Percentiles rank a stretch among this genome's conserved stretches.
Conservation (phyloP, 352 stramenopile species). For the Phytopythium kandeliae region DNA sequence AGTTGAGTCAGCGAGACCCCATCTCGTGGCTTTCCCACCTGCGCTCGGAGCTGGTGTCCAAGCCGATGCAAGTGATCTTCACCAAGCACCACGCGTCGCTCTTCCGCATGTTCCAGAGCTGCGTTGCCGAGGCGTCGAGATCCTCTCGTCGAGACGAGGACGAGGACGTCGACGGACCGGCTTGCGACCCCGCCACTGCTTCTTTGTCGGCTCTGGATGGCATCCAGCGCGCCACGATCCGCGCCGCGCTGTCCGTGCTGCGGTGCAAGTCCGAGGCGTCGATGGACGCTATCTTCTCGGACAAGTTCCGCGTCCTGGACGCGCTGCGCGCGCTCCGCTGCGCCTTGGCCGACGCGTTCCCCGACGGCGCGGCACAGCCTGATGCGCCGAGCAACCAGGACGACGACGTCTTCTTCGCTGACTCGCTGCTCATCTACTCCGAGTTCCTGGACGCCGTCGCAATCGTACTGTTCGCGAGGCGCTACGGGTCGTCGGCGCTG, state of each 20-base stretch:
- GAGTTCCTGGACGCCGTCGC: conserved; percentile 55
- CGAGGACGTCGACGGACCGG: neutral
- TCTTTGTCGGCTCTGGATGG: neutral
- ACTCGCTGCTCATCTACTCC: conserved; percentile 42
- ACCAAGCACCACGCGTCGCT: conserved; percentile 32
- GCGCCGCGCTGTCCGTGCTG: conserved; percentile 23
- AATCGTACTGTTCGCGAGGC: conserved; percentile 39
- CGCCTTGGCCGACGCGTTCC: conserved; percentile 12
- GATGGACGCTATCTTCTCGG: conserved; percentile 14
- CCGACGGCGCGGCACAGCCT: conserved; percentile 3
- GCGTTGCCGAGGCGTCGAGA: conserved; percentile 1
- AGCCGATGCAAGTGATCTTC: conserved; percentile 33
- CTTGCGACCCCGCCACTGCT: conserved; percentile 2
- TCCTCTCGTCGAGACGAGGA: neutral
- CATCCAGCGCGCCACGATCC: conserved; percentile 12
- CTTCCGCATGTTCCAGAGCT: conserved; percentile 25
- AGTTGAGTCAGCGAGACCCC: conserved; percentile 13
- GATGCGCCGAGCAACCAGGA: neutral
- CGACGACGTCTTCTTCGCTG: conserved; percentile 44
- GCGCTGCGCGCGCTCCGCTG: conserved; percentile 18
- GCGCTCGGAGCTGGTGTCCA: conserved; percentile 27
- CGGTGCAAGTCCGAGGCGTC: conserved; percentile 4
- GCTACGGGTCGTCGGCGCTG: conserved; percentile 14
- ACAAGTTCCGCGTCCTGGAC: conserved; percentile 20
- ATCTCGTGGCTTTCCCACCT: conserved; percentile 17